Evolutionary conservation across 1,284 basidiomycete species (phyloP).

Genomic region (Ceratobasidium sp.): DNA sequence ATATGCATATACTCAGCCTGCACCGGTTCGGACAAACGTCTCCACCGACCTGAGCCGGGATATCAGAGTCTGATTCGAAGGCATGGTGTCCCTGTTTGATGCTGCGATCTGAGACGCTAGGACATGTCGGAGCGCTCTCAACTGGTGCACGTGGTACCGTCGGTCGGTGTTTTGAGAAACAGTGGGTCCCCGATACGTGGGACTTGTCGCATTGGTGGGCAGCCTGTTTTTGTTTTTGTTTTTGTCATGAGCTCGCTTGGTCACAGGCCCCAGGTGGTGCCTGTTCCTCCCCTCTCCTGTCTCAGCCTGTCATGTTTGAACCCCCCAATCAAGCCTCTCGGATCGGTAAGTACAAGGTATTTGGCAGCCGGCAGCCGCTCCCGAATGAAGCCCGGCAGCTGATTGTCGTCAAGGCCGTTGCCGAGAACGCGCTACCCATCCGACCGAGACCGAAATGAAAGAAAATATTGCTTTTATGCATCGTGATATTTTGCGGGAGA

Average conservation of each 20-base stretch:
- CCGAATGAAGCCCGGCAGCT: conserved; percentile 12
- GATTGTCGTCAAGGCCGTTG: conserved; percentile 18
- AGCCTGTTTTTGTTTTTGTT: neutral
- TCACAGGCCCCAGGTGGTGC: neutral
- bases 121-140: neutral
- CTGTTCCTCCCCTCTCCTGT: conserved; percentile 14
- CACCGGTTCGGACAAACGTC: neutral
- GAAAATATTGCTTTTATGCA: too few species aligned
- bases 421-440: conserved; percentile 5
- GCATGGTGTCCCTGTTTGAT: conserved; percentile 20
- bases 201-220: neutral
- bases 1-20: neutral
- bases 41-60: conserved; percentile 9
- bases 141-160: neutral
- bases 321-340: neutral
- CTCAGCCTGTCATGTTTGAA: neutral
- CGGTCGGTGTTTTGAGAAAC: conserved; percentile 22
- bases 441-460: conserved; percentile 23
- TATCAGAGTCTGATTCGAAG: conserved; percentile 10
- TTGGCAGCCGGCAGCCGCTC: conserved; percentile 11
- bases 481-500: too few species aligned
- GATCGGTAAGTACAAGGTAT: neutral
- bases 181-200: neutral
- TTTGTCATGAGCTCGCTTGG: neutral
- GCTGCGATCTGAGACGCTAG: conserved; percentile 16